phyloP scores from a whole-genome alignment of 352 stramenopile genomes.

The Blastocystis sp. region DNA sequence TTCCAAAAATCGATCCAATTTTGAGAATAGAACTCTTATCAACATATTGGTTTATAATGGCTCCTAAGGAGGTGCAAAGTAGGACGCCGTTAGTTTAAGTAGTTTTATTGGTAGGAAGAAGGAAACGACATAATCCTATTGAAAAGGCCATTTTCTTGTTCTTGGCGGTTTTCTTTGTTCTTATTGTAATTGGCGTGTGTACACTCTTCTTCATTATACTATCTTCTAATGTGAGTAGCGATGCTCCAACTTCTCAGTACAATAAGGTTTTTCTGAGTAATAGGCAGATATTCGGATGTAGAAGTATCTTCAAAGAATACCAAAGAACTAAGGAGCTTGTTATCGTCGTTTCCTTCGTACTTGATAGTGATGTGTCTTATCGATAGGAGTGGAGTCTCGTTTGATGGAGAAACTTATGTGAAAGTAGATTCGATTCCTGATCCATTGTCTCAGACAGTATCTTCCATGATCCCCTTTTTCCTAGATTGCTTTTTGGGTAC shows the following conservation, averaged over 20 bases:
- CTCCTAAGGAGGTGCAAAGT: background rate
- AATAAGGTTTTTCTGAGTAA: background rate
- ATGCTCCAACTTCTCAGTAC: background rate
- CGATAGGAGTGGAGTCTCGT: background rate
- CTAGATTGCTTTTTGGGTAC: slow-evolving; percentile 44
- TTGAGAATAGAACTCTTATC: background rate
- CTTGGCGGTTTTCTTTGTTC: slow-evolving; percentile 10
- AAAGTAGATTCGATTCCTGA: background rate
- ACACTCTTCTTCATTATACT: background rate
- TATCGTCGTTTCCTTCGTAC: slow-evolving; percentile 31
- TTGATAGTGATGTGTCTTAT: background rate
- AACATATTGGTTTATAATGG: background rate
- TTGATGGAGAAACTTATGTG: background rate
- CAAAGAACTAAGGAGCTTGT: background rate
- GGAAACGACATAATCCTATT: slow-evolving; percentile 36
- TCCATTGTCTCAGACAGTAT: slow-evolving; percentile 7
- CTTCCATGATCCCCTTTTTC: background rate
- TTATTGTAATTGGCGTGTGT: slow-evolving; percentile 15
- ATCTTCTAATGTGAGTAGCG: background rate
- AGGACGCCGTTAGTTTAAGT: background rate
- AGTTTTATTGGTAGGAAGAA: background rate
- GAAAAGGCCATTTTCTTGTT: slow-evolving; percentile 36
- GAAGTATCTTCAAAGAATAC: background rate
- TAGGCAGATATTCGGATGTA: background rate
- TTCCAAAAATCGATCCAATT: slow-evolving; percentile 4